Base-by-base conservation (phyloP, 352 stramenopile species). In the Phytophthora brassicae region DNA sequence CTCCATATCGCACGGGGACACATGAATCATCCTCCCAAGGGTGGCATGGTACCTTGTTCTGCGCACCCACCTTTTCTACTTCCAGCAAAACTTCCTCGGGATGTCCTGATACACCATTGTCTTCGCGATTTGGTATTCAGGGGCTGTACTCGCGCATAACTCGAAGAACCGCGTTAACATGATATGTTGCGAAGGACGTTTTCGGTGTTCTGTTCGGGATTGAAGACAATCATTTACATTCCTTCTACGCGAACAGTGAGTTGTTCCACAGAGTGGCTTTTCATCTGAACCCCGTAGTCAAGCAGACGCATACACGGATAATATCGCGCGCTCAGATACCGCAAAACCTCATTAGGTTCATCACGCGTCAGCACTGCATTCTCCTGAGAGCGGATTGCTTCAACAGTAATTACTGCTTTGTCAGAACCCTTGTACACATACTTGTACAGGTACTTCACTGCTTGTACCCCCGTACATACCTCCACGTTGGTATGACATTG, bases 91-190 rank as follows among this genome's bases (percentile, higher is more conserved):
- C 23, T 51, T 65, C 48, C 63, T 61, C 0, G 60, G 53, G 11
- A 72, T 68, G 8, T 72, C 50, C 26, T 61, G 23, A 28, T 71
- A 72, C 9, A 66, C 19, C 39, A 72, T 48, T 0, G 16, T 36
- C 20, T 51, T 43, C 4, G 52, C 41, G 16, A 51, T 44, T 23
- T 51, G 52, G 26, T 44, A 28, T 2, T 60, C 38, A 16, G 49
- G 26, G 56, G 1, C 63, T 24, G 6, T 54, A 17, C 26, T 57
- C 9, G 8, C 51, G 17, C 42, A 62, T 4, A 74, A 20, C 2
- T 54, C 23, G 47, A 72, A 60, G 42, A 51, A 45, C 3, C 24
- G 19, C 3, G 39, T 60, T 7, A 51, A 12, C 28, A 26, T 60
- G 13, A 26, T 50, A 19, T 51, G 3, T 26, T 26, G 4, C 28